Evolutionary conservation across 768 basidiomycete species (phyloP), one percentile per base, ranked within the genome.

Genomic region (Hypholoma fasciculare): DNA sequence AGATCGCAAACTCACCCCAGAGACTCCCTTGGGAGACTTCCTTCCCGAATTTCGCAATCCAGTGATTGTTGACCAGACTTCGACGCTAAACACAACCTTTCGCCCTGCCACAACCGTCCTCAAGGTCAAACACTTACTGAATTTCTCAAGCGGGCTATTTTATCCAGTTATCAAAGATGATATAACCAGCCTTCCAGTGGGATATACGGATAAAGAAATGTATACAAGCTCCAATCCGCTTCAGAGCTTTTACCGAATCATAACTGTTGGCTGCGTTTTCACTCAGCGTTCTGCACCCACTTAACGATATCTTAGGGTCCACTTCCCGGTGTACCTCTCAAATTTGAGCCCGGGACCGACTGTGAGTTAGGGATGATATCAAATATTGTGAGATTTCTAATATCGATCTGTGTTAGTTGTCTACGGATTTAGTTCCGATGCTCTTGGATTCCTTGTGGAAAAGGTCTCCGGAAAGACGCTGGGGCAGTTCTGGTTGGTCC

Each of bases 111-210:
- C 64, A 14, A 67, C 49, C 0, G 59, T 58, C 1, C 57, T 75
- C 16, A 71, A 67, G 3, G 56, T 75, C 34, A 60, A 64, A 19
- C 72, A 74, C 38, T 62, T 74, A 1, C 64, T 74, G 38, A 71
- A 70, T 59, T 72, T 72, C 46, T 61, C 74, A 1, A 72, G 72
- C 47, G 74, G 73, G 1, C 48, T 75, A n/a, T 71, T 66, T 40
- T 74, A 75, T 47, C 61, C 62, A 4, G 62, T 58, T 7, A 55
- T 54, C 17, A 49, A 42, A 16, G 58, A 55, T 3, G 52, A 59
- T 27, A 52, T 54, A 13, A 51, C 20, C 40, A 62, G 44, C 6
- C 57, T 72, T 23, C 49, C 54, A 1, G 40, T 48, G 1, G 63
- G 63, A 13, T 74, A 73, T 58, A 47, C 57, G 9, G 63, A 61